Conservation (phyloP, 306 rosid genomes). For the Malus orientalis region DNA sequence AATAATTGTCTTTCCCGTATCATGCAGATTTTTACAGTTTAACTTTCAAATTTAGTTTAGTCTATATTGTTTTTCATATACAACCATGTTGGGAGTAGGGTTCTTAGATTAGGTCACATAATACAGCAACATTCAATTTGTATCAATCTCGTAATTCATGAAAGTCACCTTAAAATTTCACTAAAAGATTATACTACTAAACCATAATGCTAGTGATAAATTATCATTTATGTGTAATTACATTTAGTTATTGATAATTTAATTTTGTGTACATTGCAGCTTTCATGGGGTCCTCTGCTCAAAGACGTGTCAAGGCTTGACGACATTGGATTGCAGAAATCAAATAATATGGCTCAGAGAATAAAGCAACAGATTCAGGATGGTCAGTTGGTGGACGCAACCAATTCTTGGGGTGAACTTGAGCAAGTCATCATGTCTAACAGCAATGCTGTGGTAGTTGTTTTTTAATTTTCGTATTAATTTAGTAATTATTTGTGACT, state of each 20-base stretch:
- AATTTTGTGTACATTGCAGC: slow-evolving; percentile 24
- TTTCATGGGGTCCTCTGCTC: slow-evolving; percentile 95
- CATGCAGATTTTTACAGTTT: not conserved
- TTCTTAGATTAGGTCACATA: too few species aligned
- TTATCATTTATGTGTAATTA: not conserved
- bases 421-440: slow-evolving; percentile 23
- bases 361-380: slow-evolving; percentile 51
- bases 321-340: slow-evolving; percentile 40
- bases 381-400: slow-evolving; percentile 55
- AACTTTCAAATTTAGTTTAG: too few species aligned
- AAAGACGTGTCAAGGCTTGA: slow-evolving; percentile 76
- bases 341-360: slow-evolving; percentile 61
- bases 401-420: slow-evolving; percentile 50
- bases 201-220: too few species aligned
- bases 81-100: too few species aligned
- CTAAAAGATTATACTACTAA: too few species aligned
- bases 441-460: slow-evolving; percentile 64
- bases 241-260: not conserved
- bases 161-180: too few species aligned
- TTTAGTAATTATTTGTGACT: not conserved
- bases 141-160: too few species aligned
- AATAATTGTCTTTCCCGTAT: not conserved
- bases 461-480: not conserved
- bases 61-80: too few species aligned
- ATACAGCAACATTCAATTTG: too few species aligned